A percentile compares a stretch with the other conserved stretches of the same genome.
These are phyloP conservation scores for Malus orientalis DNA, from an alignment of 306 rosid species.

Conservation along the genomic window DNA sequence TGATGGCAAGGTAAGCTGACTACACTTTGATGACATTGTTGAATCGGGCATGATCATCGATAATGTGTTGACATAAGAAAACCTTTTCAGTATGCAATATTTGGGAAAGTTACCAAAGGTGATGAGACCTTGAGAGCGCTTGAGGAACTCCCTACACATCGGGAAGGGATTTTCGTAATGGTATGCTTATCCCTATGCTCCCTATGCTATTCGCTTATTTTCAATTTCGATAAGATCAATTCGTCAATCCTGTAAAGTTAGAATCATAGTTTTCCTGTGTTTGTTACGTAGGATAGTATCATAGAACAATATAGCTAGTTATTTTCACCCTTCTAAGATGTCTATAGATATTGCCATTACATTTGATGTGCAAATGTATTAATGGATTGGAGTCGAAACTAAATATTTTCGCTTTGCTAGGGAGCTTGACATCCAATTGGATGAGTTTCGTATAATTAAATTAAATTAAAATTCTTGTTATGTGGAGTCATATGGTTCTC, in stretches of 20 bases:
- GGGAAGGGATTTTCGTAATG: constrained; percentile 88
- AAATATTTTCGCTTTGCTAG: not conserved
- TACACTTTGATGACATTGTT: not conserved
- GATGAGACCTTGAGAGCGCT: constrained; percentile 72
- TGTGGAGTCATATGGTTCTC: not conserved
- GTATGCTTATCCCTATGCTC: constrained; percentile 26
- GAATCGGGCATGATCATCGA: constrained; percentile 6
- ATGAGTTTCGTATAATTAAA: not conserved
- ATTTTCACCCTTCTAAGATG: not conserved
- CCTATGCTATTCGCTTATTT: not conserved
- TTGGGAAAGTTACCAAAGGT: constrained; percentile 89
- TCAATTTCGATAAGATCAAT: not conserved
- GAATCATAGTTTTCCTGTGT: not conserved
- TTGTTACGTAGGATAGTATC: not conserved
- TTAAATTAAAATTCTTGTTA: not conserved
- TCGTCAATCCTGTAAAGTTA: not conserved
- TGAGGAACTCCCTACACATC: constrained; percentile 83
- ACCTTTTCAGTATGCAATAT: constrained; percentile 34
- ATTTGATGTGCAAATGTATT: not conserved
- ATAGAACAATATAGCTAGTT: not conserved
- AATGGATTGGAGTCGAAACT: not conserved
- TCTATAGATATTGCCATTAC: not conserved
- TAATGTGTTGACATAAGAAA: constrained; percentile 18
- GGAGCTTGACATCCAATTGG: not conserved
- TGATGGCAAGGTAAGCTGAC: constrained; percentile 54